Conservation (phyloP, 345 rosid species). For the Linum trigynum region DNA sequence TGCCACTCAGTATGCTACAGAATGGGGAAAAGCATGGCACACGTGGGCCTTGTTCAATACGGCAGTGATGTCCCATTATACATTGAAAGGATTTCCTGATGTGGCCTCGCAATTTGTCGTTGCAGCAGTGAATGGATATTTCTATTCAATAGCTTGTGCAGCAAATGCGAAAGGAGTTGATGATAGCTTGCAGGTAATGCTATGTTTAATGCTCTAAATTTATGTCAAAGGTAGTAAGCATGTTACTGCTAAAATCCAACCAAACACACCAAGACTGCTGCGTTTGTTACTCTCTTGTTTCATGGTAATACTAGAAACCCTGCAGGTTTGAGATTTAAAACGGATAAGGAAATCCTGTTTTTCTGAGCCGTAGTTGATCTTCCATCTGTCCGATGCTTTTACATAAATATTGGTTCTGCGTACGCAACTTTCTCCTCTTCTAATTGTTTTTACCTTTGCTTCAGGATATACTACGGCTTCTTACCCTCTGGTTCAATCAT, state of each 20-base stretch:
- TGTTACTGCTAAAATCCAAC: too few species aligned
- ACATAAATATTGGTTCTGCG: not conserved
- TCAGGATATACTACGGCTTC: slow-evolving; percentile 98
- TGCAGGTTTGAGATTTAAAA: too few species aligned
- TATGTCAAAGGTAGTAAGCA: too few species aligned
- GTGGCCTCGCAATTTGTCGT: slow-evolving; percentile 73
- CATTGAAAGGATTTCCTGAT: slow-evolving; percentile 45
- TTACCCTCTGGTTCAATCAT: slow-evolving; percentile 97
- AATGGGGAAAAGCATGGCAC: slow-evolving; percentile 99
- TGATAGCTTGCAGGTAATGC: slow-evolving; percentile 89
- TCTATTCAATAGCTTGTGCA: slow-evolving; percentile 90
- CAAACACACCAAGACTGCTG: too few species aligned
- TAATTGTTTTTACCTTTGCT: slow-evolving; percentile 8
- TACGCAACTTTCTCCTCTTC: not conserved
- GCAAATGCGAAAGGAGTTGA: slow-evolving; percentile 94
- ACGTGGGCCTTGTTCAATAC: slow-evolving; percentile 96
- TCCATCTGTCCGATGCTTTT: not conserved
- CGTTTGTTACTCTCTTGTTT: too few species aligned
- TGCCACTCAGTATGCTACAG: slow-evolving; percentile 66
- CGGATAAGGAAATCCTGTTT: not conserved
- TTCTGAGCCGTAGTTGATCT: not conserved
- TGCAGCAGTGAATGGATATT: slow-evolving; percentile 95
- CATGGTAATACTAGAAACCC: too few species aligned
- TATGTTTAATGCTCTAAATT: not conserved
- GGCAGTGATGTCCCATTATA: slow-evolving; percentile 93